Evolutionary conservation across 495 filamentous ascomycete genomes (phyloP), one percentile per base, ranked within the genome.

Genomic region (Bryoglossum gracile): DNA sequence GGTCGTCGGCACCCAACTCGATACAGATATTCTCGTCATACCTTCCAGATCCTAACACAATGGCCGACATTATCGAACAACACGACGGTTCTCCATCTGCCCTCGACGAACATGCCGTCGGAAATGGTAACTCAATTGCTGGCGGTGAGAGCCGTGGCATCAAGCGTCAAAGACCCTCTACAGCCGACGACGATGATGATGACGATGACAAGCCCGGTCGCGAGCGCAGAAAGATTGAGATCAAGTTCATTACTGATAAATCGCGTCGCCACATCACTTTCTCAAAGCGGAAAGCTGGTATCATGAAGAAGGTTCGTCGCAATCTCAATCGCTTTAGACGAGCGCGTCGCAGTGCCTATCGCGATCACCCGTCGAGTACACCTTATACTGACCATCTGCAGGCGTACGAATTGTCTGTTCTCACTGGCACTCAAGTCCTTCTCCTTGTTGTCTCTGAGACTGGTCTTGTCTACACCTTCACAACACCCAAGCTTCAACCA

Each of bases 221-320:
- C 74, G 92, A 99, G 79, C 83, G 92, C 62, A 79, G 92, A 67
- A 99, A 99, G 82, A 99, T 99, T 61, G 92, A 99, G 73, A 99
- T 99, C 74, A 99, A 99, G 78, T 99, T 99, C 71, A 99, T 99
- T 65, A 89, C 90, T 69, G 92, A 99, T 73, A 99, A 99, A 77
- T 97, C 92, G 72, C 89, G 92, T 74, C 86, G 92, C 48, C 92
- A 99, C 75, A 99, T 99, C 67, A 99, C 92, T 55, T 99, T 99
- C 70, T 97, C 94, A 55, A 99, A 99, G 83, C 89, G 92, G 67
- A 99, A 99, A 78, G 92, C 92, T 50, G 92, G 92, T 61, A 99
- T 99, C 71, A 99, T 99, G 92, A 99, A 99, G 80, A 99, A 99
- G 90, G 92, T 96, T 66, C 53, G 80, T 75, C 26, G 10, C 43